Evolutionary conservation across 192 early-diverging fungal species (phyloP), one percentile per base, ranked within the genome.

Genomic region (Coemansia nantahalensis): DNA sequence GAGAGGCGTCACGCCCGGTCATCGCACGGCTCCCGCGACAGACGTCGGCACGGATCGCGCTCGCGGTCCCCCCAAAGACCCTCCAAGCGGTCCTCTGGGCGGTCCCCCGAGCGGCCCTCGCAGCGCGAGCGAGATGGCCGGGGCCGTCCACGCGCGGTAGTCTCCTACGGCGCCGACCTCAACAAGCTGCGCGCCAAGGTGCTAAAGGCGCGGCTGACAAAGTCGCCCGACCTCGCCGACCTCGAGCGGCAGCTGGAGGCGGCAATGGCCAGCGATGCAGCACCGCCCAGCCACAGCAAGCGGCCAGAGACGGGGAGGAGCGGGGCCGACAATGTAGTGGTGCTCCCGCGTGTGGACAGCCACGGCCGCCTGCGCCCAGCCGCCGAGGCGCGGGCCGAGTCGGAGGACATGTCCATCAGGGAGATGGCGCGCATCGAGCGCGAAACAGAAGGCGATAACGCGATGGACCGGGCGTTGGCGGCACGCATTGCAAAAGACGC

Each of bases 131-230:
- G 34, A 24, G 17, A 13, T 8, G 19, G 18, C 12, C 40, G 34
- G 9, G 9, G 18, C 13, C 24, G 51, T 9, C 11, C 51, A 12
- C 26, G 19, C 10, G 40, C 42, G 15, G n/a, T 34, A 5, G n/a
- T n/a, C n/a, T 35, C 54, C 24, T 59, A 41, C 34, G 50, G 51
- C 26, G 45, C 38, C 41, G 84, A 95, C 42, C 68, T 97, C 15
- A 97, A 97, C 79, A 92, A 86, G 48, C 68, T 97, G 35, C 82
- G 86, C 26, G 82, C 93, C 2, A 82, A 86, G 32, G 80, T 90
- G 37, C 57, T 97, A 15, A 88, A 91, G 39, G 93, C 93, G 5
- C 82, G 77, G 33, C 56, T 97, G 43, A 80, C 83, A 70, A 86
- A 84, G 23, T 49, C 69, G 3, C 75, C 81, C 1, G 78, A 92